phyloP scores from a whole-genome alignment of 1,284 basidiomycete genomes.

The Ganoderma leucocontextum region DNA sequence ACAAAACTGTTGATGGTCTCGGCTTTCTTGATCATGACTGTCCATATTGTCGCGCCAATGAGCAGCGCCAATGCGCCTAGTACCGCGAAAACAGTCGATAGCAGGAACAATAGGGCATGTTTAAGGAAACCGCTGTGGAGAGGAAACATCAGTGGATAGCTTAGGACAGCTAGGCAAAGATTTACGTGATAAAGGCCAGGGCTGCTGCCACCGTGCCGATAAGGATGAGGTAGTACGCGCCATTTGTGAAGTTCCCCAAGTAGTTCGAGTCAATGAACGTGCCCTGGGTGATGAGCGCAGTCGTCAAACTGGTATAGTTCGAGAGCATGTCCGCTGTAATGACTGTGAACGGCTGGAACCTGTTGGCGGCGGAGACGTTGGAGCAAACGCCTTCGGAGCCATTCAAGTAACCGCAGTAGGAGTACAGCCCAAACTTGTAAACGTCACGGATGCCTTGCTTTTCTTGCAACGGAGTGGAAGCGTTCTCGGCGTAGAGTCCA shows the following conservation, averaged over 20 bases:
- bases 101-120: conserved; percentile 69
- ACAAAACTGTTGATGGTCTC: conserved; percentile 63
- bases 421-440: conserved; percentile 82
- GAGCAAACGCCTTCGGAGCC: conserved; percentile 68
- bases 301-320: conserved; percentile 68
- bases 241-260: conserved; percentile 67
- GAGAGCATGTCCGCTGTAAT: conserved; percentile 71
- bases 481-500: conserved; percentile 74
- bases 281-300: conserved; percentile 57
- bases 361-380: conserved; percentile 62
- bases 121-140: conserved; percentile 69
- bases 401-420: conserved; percentile 76
- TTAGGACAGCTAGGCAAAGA: conserved; percentile 46
- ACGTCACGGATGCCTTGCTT: conserved; percentile 69
- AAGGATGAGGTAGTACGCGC: conserved; percentile 79
- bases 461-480: conserved; percentile 65
- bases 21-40: conserved; percentile 72
- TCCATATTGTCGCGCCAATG: conserved; percentile 79
- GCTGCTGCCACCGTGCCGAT: conserved; percentile 74
- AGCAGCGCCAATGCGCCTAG: conserved; percentile 69
- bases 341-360: conserved; percentile 67
- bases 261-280: conserved; percentile 70
- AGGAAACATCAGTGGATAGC: conserved; percentile 10
- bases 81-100: conserved; percentile 69
- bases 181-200: conserved; percentile 63